Percentiles rank a stretch among this genome's conserved stretches.
These are phyloP conservation scores for Solanum aculeatissimum DNA, from an alignment of 305 asterid genomes.

Conservation along the genomic window DNA sequence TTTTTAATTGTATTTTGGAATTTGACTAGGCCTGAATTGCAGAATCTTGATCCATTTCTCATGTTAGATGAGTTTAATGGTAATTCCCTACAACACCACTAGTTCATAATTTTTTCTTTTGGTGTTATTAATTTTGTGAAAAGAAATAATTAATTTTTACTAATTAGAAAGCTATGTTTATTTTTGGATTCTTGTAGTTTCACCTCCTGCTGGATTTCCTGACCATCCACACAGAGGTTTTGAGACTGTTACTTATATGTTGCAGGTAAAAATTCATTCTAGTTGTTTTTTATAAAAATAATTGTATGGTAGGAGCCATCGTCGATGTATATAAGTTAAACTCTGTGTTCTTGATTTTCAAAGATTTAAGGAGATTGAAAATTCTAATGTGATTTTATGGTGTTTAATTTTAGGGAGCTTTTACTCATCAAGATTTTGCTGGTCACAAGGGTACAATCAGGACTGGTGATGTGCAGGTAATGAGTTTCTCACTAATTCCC, in stretches of 20 bases:
- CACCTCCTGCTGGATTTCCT: conserved; percentile 96
- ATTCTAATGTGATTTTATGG: neutral
- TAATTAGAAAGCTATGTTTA: neutral
- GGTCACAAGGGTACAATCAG: conserved; percentile 81
- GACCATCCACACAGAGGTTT: conserved; percentile 99
- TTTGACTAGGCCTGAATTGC: conserved; percentile 70
- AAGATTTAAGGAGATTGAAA: neutral
- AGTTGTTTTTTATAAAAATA: neutral
- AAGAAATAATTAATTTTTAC: neutral
- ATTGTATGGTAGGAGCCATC: neutral
- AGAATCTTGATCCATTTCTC: conserved; percentile 78
- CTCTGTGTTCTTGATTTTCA: neutral
- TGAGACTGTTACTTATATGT: conserved; percentile 86
- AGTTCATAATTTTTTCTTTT: neutral
- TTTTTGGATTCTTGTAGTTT: conserved; percentile 28
- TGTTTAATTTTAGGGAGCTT: conserved; percentile 41
- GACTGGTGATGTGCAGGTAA: conserved; percentile 86
- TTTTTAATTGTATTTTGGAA: neutral
- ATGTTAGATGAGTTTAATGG: conserved; percentile 84
- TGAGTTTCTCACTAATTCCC: neutral
- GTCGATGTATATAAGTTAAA: neutral
- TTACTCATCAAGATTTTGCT: conserved; percentile 86
- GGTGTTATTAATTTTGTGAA: too few species aligned
- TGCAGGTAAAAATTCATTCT: conserved; percentile 39
- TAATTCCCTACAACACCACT: neutral